Conservation (phyloP, 2,329 filamentous ascomycete genomes). For the Knufia petricola region DNA sequence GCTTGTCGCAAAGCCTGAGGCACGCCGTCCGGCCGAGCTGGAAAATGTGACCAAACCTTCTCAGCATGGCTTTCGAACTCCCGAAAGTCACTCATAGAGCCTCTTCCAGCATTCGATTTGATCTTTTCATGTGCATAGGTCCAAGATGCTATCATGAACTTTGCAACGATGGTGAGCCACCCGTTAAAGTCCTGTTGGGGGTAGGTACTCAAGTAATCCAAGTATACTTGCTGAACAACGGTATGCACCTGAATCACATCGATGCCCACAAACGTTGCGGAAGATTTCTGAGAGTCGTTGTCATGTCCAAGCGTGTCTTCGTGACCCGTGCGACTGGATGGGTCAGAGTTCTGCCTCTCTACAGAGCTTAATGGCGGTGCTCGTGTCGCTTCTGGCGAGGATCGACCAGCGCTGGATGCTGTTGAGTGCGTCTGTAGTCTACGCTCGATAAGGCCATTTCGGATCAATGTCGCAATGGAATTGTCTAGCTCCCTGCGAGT, state of each 20-base stretch:
- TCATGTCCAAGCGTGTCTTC: not conserved
- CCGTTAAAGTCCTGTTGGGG: constrained; percentile 31
- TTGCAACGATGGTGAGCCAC: constrained; percentile 35
- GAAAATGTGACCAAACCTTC: constrained; percentile 31
- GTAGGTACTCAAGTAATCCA: constrained; percentile 25
- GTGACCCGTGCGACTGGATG: not conserved
- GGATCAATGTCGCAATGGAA: constrained; percentile 36
- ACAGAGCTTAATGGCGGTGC: not conserved
- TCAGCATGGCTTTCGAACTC: constrained; percentile 40
- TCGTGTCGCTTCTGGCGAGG: constrained; percentile 11
- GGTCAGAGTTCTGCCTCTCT: constrained; percentile 1
- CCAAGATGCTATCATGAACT: constrained; percentile 35
- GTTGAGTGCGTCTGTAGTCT: constrained; percentile 28
- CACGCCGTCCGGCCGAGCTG: constrained; percentile 26
- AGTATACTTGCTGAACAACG: constrained; percentile 31
- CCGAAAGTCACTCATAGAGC: constrained; percentile 37
- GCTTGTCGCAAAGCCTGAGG: constrained; percentile 28
- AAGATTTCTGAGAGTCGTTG: constrained; percentile 12
- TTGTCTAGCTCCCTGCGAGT: constrained; percentile 34
- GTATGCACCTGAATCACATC: constrained; percentile 40
- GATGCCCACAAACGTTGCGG: constrained; percentile 24
- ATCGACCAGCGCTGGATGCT: constrained; percentile 9
- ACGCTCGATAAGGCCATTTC: constrained; percentile 37
- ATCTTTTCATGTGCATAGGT: constrained; percentile 33
- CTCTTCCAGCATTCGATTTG: constrained; percentile 28